Conservation (phyloP, 495 filamentous ascomycete genomes). For the Aspergillus ostianus region DNA sequence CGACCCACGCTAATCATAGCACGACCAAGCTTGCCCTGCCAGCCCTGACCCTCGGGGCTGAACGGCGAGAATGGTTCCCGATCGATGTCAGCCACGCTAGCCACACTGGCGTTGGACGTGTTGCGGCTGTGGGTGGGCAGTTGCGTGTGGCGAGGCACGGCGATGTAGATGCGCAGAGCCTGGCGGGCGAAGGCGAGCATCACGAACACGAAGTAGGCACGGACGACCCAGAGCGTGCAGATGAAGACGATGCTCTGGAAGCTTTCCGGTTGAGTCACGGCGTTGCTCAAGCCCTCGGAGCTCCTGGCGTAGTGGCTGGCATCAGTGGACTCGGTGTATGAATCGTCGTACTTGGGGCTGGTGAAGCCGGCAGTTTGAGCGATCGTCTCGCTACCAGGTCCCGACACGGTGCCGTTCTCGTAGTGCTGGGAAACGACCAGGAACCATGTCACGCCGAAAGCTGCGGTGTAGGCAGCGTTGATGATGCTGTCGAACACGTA, state of each 20-base stretch:
- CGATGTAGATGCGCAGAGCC: constrained; percentile 58
- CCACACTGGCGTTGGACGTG: constrained; percentile 44
- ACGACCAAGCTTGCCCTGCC: constrained; percentile 71
- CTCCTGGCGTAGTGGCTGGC: constrained; percentile 30
- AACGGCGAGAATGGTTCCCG: constrained; percentile 70
- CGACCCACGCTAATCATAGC: constrained; percentile 67
- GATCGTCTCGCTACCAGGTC: constrained; percentile 53
- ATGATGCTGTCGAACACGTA: constrained; percentile 77
- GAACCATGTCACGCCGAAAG: constrained; percentile 84
- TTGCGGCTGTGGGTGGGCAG: constrained; percentile 46
- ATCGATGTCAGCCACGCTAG: constrained; percentile 48
- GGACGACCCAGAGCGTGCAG: constrained; percentile 63
- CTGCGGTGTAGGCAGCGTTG: constrained; percentile 73
- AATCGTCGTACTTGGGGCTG: constrained; percentile 60
- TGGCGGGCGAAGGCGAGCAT: constrained; percentile 76
- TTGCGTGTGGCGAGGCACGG: constrained; percentile 44
- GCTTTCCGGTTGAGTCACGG: constrained; percentile 63
- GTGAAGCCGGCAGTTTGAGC: constrained; percentile 69
- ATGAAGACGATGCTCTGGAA: constrained; percentile 75
- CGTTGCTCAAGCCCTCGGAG: constrained; percentile 43
- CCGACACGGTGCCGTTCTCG: constrained; percentile 39
- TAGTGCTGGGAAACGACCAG: constrained; percentile 60
- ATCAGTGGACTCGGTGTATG: constrained; percentile 22
- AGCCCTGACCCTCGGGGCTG: constrained; percentile 68
- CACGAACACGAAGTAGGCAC: constrained; percentile 75